Evolutionary conservation across 805 yeast species (phyloP).

Genomic region (Candida peoriensis): DNA sequence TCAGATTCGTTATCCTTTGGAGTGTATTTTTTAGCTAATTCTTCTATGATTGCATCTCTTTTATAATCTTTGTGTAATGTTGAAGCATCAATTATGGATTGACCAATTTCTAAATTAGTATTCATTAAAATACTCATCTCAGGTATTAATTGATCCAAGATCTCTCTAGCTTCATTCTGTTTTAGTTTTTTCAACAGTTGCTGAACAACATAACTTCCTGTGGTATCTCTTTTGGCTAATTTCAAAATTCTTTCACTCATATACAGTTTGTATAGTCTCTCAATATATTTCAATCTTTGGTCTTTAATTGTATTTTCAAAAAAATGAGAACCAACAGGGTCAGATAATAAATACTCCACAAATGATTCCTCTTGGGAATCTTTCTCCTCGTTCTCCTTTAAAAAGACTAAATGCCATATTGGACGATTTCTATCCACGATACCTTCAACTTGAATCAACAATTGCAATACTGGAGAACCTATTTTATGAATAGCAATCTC

Average conservation of each 20-base stretch:
- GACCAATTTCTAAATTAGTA: constrained; percentile 67
- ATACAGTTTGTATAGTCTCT: constrained; percentile 63
- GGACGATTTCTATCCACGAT: constrained; percentile 68
- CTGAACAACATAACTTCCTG: constrained; percentile 77
- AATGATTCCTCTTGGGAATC: constrained; percentile 69
- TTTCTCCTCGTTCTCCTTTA: constrained; percentile 40
- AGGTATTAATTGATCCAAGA: constrained; percentile 62
- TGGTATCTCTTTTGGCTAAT: constrained; percentile 74
- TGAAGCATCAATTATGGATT: constrained; percentile 63
- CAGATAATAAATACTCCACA: constrained; percentile 77
- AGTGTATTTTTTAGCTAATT: constrained; percentile 40
- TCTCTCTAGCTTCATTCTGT: constrained; percentile 54
- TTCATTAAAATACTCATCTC: constrained; percentile 56
- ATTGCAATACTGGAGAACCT: constrained; percentile 84
- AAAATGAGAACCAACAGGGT: constrained; percentile 92
- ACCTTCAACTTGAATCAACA: constrained; percentile 76
- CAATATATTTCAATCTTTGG: constrained; percentile 63
- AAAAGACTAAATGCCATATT: constrained; percentile 62
- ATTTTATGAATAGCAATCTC: constrained; percentile 72
- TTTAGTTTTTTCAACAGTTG: constrained; percentile 62
- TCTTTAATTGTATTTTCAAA: constrained; percentile 64
- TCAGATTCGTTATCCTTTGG: constrained; percentile 30
- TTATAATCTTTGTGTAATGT: constrained; percentile 50
- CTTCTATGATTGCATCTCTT: constrained; percentile 52
- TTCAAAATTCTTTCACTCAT: constrained; percentile 71